Base-by-base conservation (phyloP, 306 rosid species). In the Corylus avellana region DNA sequence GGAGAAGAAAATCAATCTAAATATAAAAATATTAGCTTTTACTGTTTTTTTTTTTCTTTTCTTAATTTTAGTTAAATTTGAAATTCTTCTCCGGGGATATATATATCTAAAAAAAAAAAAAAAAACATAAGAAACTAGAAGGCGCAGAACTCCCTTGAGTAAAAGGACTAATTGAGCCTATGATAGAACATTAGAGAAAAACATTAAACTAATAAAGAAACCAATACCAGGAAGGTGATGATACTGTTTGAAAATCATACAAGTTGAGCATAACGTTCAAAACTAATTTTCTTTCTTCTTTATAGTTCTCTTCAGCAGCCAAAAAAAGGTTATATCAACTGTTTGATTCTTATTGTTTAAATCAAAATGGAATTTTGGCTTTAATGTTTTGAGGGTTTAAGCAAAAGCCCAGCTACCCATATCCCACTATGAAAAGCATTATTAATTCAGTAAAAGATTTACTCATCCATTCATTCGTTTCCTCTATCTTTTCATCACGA, bases 281-380 rank as follows among this genome's bases (percentile, higher is more conserved):
- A 1, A 13, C 62, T 12, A 64, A 57, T 59, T 67, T 39, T 12
- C n/a, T 27, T 8, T 8, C 73, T 81, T 73, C 39, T 13, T 17
- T 47, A 50, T 20, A 57, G 22, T 63, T 77, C 42, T 5, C 61
- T 78, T 59, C 17, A 74, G 50, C 3, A 79, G 74, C 55, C 74
- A 46, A 61, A 70, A 69, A 57, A 8, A 49, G 32, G 49, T 44
- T 74, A 62, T 17, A n/a, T 10, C 10, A 67, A 12, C n/a, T 10
- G 46, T 16, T 47, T 20, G 55, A 46, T 20, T 72, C 59, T 71
- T 54, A 71, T 50, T 50, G 50, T 7, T 48, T 63, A 5, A 8
- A 22, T 35, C 50, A 32, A 13, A 57, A 55, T 22, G 10, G 11
- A 83, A 75, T 32, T 62, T 29, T 42, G 46, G 46, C 8, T 42